Evolutionary conservation across 75 land plant genomes (phyloP).

Genomic region (Sequoiadendron giganteum): DNA sequence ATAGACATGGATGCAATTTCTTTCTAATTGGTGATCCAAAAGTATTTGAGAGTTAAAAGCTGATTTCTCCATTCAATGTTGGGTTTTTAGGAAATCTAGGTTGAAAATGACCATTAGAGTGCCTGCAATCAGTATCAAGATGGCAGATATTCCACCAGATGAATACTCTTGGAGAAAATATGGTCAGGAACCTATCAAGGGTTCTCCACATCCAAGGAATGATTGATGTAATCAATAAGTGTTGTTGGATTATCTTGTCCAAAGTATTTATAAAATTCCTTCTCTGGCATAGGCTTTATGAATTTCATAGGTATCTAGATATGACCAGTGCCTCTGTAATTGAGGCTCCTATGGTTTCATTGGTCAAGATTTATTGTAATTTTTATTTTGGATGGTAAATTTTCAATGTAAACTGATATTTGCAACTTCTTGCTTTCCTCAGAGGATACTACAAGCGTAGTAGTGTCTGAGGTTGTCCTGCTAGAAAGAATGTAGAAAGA

Average conservation of each 20-base stretch:
- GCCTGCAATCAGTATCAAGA: conserved; percentile 65
- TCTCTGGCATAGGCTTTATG: neutral
- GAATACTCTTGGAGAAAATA: conserved; percentile 88
- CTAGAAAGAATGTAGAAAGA: conserved; percentile 13
- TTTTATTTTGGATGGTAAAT: neutral
- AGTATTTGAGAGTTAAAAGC: neutral
- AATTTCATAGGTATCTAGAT: neutral
- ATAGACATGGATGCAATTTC: too few relatives aligned
- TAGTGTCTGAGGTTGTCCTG: conserved; percentile 71
- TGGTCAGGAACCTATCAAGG: conserved; percentile 85
- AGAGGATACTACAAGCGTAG: conserved; percentile 85
- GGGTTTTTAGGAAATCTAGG: conserved; percentile 46
- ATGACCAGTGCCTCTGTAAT: too few relatives aligned
- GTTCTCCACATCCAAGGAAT: conserved; percentile 83
- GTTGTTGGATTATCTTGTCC: neutral
- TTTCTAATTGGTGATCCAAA: too few relatives aligned
- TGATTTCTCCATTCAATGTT: neutral
- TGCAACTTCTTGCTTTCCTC: neutral
- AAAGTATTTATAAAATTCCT: neutral
- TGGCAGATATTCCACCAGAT: conserved; percentile 83
- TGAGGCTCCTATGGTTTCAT: neutral
- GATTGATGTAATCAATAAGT: neutral
- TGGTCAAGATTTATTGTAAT: neutral
- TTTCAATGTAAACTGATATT: neutral
- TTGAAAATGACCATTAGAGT: conserved; percentile 60